Conservation (phyloP, 2,329 filamentous ascomycete genomes). For the Sclerotiophoma versabilis region DNA sequence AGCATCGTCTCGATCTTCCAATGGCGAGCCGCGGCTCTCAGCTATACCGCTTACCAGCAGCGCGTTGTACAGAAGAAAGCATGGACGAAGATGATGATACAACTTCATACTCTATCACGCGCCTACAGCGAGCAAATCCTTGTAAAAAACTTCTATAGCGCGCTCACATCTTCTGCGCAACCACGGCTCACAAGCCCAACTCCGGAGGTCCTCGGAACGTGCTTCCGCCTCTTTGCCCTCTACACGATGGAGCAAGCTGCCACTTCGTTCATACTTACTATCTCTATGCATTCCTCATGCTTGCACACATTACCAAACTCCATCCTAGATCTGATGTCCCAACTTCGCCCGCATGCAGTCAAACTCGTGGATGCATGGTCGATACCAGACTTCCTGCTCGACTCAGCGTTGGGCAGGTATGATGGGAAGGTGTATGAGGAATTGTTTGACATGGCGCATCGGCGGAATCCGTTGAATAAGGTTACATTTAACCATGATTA, state of each 20-base stretch:
- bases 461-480: constrained; percentile 59
- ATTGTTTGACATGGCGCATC: constrained; percentile 59
- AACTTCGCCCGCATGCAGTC: constrained; percentile 60
- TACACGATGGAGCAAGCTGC: constrained; percentile 56
- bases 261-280: constrained; percentile 55
- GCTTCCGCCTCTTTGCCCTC: constrained; percentile 59
- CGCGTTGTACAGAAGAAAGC: constrained; percentile 55
- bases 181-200: constrained; percentile 35
- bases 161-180: constrained; percentile 34
- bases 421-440: constrained; percentile 64
- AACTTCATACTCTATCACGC: constrained; percentile 51
- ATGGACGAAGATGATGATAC: constrained; percentile 57
- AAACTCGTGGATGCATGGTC: constrained; percentile 61
- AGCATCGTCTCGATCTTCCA: constrained; percentile 55
- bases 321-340: constrained; percentile 57
- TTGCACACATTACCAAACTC: constrained; percentile 51
- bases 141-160: constrained; percentile 55
- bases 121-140: constrained; percentile 60
- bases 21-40: constrained; percentile 54
- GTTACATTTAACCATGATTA: constrained; percentile 60
- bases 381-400: constrained; percentile 60
- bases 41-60: constrained; percentile 53
- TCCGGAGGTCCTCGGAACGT: constrained; percentile 48
- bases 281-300: constrained; percentile 51
- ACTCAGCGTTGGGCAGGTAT: constrained; percentile 59